Evolutionary conservation across 2,329 filamentous ascomycete genomes (phyloP).

Genomic region (Neocatenulostroma microsporum): DNA sequence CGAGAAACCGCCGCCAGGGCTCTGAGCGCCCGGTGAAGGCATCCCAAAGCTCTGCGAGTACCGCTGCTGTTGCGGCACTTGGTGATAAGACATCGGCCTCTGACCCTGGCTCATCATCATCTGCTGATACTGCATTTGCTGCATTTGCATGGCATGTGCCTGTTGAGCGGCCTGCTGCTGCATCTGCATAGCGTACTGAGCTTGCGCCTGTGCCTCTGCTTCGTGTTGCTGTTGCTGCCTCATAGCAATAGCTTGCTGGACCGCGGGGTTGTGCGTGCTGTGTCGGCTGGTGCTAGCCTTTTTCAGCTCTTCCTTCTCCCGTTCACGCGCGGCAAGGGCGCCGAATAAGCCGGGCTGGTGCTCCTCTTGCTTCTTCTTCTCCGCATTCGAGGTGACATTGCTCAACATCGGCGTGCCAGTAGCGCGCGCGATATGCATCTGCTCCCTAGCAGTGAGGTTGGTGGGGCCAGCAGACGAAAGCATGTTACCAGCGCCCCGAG

Average conservation of each 20-base stretch:
- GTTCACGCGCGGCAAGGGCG: constrained; percentile 71
- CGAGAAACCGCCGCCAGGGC: background rate
- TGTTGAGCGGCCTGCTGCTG: constrained; percentile 23
- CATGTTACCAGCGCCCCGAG: constrained; percentile 45
- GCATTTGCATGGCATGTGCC: constrained; percentile 18
- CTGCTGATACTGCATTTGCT: constrained; percentile 17
- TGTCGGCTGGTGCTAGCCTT: constrained; percentile 57
- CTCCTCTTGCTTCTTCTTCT: constrained; percentile 25
- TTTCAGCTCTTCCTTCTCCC: constrained; percentile 64
- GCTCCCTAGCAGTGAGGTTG: constrained; percentile 74
- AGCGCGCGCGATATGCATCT: constrained; percentile 76
- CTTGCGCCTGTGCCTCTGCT: constrained; percentile 33
- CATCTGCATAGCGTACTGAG: constrained; percentile 22
- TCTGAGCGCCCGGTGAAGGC: background rate
- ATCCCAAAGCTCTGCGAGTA: constrained; percentile 8
- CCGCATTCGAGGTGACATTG: constrained; percentile 51
- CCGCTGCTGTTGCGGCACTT: constrained; percentile 18
- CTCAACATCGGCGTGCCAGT: constrained; percentile 71
- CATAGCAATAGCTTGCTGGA: constrained; percentile 58
- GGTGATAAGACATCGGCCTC: constrained; percentile 5
- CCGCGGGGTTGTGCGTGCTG: constrained; percentile 43
- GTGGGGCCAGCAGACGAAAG: constrained; percentile 39
- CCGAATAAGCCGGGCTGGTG: constrained; percentile 56
- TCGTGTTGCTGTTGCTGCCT: constrained; percentile 45
- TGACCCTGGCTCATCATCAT: constrained; percentile 6